Conservation (phyloP, 805 yeast species). For the Myxozyma kluyveri region DNA sequence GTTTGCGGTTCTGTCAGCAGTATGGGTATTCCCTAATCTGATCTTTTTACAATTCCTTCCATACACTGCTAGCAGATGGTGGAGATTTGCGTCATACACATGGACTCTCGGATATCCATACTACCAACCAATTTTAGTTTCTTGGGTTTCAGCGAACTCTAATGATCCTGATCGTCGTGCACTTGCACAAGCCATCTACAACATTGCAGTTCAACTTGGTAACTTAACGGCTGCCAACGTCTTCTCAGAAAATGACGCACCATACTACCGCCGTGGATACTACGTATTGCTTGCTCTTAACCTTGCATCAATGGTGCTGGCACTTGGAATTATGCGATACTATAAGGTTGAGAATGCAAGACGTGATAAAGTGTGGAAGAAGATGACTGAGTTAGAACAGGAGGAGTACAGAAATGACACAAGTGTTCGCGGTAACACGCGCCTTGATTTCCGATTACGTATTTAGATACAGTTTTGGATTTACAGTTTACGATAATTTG, state of each 20-base stretch:
- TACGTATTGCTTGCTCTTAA: slow-evolving; percentile 33
- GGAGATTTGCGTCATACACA: slow-evolving; percentile 23
- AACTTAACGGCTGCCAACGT: slow-evolving; percentile 54
- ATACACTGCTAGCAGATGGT: slow-evolving; percentile 25
- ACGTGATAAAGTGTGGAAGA: slow-evolving; percentile 53
- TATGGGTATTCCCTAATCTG: slow-evolving; percentile 29
- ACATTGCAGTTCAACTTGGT: slow-evolving; percentile 63
- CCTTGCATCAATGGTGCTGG: slow-evolving; percentile 31
- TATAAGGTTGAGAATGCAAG: slow-evolving; percentile 36
- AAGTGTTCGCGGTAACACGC: slow-evolving; percentile 53
- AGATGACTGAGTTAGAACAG: slow-evolving; percentile 49
- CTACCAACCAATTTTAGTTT: slow-evolving; percentile 53
- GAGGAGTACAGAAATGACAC: slow-evolving; percentile 47
- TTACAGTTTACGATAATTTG: no score
- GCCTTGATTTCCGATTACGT: slow-evolving; percentile 50
- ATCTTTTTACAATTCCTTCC: slow-evolving; percentile 33
- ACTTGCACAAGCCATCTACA: slow-evolving; percentile 61
- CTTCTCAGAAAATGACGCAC: slow-evolving; percentile 56
- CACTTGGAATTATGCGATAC: slow-evolving; percentile 35
- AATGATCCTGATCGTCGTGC: slow-evolving; percentile 61
- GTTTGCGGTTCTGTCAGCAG: slow-evolving; percentile 21
- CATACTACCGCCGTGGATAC: slow-evolving; percentile 60
- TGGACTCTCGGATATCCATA: slow-evolving; percentile 47
- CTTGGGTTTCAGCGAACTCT: slow-evolving; percentile 62
- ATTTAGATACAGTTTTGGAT: not conserved